Evolutionary conservation across 768 basidiomycete species (phyloP).

Genomic region (Tylopilus subfusipes): DNA sequence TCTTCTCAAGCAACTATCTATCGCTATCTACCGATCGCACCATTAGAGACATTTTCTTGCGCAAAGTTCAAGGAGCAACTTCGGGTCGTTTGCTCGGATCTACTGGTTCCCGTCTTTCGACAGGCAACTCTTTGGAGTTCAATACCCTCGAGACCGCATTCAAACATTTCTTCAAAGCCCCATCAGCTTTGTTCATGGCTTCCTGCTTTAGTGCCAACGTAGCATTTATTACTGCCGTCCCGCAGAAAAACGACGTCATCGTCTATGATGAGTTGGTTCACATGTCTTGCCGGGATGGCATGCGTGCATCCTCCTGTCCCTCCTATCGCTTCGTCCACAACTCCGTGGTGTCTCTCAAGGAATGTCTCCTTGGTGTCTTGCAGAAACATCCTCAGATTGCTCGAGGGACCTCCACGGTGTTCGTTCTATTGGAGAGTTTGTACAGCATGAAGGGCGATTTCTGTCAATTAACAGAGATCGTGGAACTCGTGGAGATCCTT

Average conservation of each 20-base stretch:
- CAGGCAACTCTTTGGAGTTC: constrained; percentile 31
- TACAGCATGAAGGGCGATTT: constrained; percentile 65
- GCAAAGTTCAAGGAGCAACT: constrained; percentile 23
- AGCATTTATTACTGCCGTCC: constrained; percentile 47
- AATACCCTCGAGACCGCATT: constrained; percentile 14
- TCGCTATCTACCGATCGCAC: constrained; percentile 37
- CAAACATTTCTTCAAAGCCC: constrained; percentile 22
- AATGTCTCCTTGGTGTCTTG: constrained; percentile 27
- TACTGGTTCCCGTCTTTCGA: constrained; percentile 48
- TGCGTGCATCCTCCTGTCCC: constrained; percentile 35
- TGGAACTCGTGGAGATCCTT: constrained; percentile 35
- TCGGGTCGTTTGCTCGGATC: constrained; percentile 39
- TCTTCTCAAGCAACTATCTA: constrained; percentile 52
- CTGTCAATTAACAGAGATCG: constrained; percentile 42
- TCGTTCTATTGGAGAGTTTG: constrained; percentile 50
- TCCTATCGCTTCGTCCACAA: constrained; percentile 45
- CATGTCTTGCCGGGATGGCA: constrained; percentile 49
- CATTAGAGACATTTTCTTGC: constrained; percentile 33
- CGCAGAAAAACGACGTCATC: constrained; percentile 42
- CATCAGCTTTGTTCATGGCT: constrained; percentile 47
- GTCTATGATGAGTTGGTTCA: constrained; percentile 54
- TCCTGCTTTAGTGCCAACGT: constrained; percentile 55
- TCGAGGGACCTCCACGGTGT: constrained; percentile 34
- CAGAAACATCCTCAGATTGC: constrained; percentile 21
- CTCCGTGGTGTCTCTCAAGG: constrained; percentile 33